Percentiles rank a stretch among this genome's conserved stretches.
phyloP scores from a whole-genome alignment of 345 rosid genomes.

The Brassica rapa region DNA sequence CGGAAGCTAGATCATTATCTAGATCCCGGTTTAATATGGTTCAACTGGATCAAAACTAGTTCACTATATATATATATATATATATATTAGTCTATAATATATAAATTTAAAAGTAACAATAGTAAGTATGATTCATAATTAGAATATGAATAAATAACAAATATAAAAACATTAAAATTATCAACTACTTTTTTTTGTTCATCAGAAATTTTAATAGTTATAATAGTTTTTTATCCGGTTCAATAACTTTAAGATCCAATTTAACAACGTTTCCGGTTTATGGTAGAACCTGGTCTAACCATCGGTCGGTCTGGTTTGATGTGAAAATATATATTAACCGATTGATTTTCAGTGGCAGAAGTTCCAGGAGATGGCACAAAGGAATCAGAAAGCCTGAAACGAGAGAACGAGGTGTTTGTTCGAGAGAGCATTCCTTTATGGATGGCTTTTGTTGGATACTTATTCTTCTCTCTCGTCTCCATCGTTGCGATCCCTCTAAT shows the following conservation, averaged over 20 bases:
- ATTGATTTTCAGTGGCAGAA: conserved; percentile 3
- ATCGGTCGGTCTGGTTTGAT: neutral
- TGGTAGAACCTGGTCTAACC: too few species aligned
- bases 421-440: conserved; percentile 80
- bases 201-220: conserved; percentile 6
- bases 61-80: neutral
- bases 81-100: too few species aligned
- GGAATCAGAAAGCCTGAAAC: conserved; percentile 31
- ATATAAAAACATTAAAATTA: neutral
- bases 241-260: too few species aligned
- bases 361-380: conserved; percentile 24
- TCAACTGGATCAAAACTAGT: neutral
- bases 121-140: neutral
- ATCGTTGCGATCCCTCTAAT: conserved; percentile 69
- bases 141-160: neutral
- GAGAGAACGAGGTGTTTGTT: conserved; percentile 63
- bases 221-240: too few species aligned
- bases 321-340: neutral
- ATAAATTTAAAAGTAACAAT: neutral
- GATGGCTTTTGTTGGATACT: conserved; percentile 75
- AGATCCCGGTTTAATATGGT: neutral
- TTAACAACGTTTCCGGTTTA: too few species aligned
- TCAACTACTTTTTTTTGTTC: too few species aligned
- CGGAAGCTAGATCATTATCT: too few species aligned
- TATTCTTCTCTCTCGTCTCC: conserved; percentile 65